Evolutionary conservation across 352 stramenopile species (phyloP), one percentile per base, ranked within the genome.

Genomic region (Pythium plurisporium): DNA sequence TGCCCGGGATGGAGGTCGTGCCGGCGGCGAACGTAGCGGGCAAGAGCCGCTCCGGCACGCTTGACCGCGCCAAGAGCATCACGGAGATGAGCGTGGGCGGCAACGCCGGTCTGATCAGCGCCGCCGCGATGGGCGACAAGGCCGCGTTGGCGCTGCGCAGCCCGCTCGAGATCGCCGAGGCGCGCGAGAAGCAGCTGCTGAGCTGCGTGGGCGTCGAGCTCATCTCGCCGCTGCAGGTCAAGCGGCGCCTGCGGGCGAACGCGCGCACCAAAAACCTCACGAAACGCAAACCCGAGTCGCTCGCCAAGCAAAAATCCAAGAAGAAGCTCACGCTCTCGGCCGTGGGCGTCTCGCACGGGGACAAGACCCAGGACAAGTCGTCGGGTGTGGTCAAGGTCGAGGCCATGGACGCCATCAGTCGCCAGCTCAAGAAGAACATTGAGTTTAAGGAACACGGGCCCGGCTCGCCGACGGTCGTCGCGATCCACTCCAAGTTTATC

Each of bases 401-500:
- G 57, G 79, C 87, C 48, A 90, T 97, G 82, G 85, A 95, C 34
- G 68, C 76, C 1, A 96, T 96, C 62, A 96, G 88, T 57, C 77
- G 84, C 25, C 86, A 96, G 64, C 74, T 97, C 33, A 75, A 79
- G 45, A 96, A 96, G 67, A 96, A 96, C 54, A 87, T 94, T 54
- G 87, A 96, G 74, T 96, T 94, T 40, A 90, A 94, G 45, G 84
- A 96, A 59, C 88, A 96, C 59, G 91, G 90, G 0, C 86, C 90
- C 0, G 91, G 91, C 0, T 90, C 86, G 6, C 95, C 95, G 9
- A 98, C 94, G 0, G 87, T 96, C 31, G 75, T 98, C 29, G 93
- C 92, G 10, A 96, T 98, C 49, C 94, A 97, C 72, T 96, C 90
- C 57, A 98, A 98, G 78, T 98, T 98, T 60, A 98, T 98, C 65